These are phyloP conservation scores for Remersonia thermophila DNA, from an alignment of 2,329 filamentous ascomycete species.

Conservation along the genomic window DNA sequence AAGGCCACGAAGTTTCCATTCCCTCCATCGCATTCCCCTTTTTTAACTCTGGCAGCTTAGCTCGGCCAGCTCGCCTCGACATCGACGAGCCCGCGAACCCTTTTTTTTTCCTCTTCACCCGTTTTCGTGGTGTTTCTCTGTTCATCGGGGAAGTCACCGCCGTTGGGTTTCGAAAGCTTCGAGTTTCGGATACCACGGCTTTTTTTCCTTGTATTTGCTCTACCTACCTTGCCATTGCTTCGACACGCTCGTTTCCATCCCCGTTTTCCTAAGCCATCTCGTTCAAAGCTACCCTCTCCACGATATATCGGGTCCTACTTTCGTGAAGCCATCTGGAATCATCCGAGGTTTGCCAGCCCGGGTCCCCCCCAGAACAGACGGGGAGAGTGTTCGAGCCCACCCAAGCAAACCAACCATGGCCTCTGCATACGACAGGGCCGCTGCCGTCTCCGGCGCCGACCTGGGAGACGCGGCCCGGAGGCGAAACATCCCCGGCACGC, in stretches of 20 bases:
- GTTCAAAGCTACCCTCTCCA: too few relatives aligned
- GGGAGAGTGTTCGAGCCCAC: too few relatives aligned
- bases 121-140: conserved; percentile 12
- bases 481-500: conserved; percentile 36
- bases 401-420: conserved; percentile 31
- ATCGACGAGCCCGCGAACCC: conserved; percentile 2
- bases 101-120: conserved; percentile 9
- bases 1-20: conserved; percentile 17
- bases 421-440: conserved; percentile 33
- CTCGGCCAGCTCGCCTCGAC: conserved; percentile 14
- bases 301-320: too few relatives aligned
- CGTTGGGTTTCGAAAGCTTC: conserved; percentile 9
- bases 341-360: too few relatives aligned
- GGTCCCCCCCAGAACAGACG: too few relatives aligned
- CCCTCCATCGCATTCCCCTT: conserved; percentile 10
- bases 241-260: conserved; percentile 17
- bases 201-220: conserved; percentile 5
- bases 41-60: conserved; percentile 13
- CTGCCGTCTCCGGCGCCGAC: conserved; percentile 49
- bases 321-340: too few relatives aligned
- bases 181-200: conserved; percentile 9
- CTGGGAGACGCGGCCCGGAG: conserved; percentile 43
- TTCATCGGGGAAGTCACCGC: conserved; percentile 9
- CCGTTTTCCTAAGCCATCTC: conserved; percentile 16
- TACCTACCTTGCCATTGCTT: conserved; percentile 8